Conservation (phyloP, 169 alveolate genomes). For the Gregarina niphandrodes region DNA sequence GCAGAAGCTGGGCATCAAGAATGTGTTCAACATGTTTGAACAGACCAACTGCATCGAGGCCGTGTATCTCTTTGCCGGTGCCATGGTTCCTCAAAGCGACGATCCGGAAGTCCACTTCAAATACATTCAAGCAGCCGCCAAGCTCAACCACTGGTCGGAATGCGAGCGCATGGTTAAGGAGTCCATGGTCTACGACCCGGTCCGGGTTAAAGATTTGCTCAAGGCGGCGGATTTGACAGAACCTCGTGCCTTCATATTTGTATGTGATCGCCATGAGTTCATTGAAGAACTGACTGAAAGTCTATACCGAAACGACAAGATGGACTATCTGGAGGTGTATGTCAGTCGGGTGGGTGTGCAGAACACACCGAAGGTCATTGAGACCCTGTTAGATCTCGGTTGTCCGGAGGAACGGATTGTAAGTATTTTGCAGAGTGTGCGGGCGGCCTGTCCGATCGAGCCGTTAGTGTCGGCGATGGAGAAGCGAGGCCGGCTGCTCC, state of each 20-base stretch:
- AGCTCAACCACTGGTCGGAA: conserved; percentile 75
- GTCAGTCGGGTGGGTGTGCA: conserved; percentile 43
- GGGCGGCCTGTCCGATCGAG: conserved; percentile 77
- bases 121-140: conserved; percentile 91
- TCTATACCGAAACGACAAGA: conserved; percentile 58
- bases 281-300: conserved; percentile 88
- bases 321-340: conserved; percentile 86
- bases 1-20: conserved; percentile 57
- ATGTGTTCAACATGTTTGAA: conserved; percentile 61
- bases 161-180: conserved; percentile 85
- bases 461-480: conserved; percentile 85
- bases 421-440: conserved; percentile 55
- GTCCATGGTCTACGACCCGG: conserved; percentile 76
- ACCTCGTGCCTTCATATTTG: conserved; percentile 90
- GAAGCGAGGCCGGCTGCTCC: conserved; percentile 79
- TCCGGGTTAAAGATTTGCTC: conserved; percentile 73
- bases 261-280: conserved; percentile 89
- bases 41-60: conserved; percentile 9
- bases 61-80: conserved; percentile 18
- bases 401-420: conserved; percentile 86
- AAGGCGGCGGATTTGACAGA: conserved; percentile 78
- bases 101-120: conserved; percentile 55
- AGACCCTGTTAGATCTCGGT: conserved; percentile 87
- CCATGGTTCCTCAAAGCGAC: conserved; percentile 20
- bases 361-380: conserved; percentile 87